Base-by-base conservation (phyloP, 2,329 filamentous ascomycete species). In the Diaporthe sp. region DNA sequence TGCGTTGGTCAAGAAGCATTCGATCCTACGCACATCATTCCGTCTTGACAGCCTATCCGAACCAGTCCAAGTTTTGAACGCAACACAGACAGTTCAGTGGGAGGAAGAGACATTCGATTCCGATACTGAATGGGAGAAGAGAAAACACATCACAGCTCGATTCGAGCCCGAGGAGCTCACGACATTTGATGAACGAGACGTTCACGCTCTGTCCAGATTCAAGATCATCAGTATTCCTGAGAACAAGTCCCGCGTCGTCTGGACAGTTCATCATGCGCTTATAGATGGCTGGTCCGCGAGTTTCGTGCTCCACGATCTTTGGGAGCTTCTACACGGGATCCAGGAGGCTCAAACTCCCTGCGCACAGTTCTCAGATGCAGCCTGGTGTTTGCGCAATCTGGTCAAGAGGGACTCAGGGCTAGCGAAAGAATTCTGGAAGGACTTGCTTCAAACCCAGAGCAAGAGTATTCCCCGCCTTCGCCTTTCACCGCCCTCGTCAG, bases 251-350 rank as follows among this genome's bases (percentile, higher is more conserved):
- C 42, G 64, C 1, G 28, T 67, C 45, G 15, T 52, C 12, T 67
- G 64, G 64, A 25, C 45, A 30, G 64, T 67, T 5, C 64, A 67
- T 25, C 64, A 67, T 6, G 64, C 64, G 1, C 42, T 67, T 28
- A 67, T 67, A 4, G 64, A 67, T n/a, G 64, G 64, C 15, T 67
- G 47, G 42, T 67, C 64, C 12, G 64, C 64, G 10, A 52, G 42
- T 10, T 38, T 67, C 15, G 64, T 67, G 19, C 47, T 52, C 19
- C 42, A 52, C 28, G 47, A 67, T 12, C 30, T 67, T 0, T 67
- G 42, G 64, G 42, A 38, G 19, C 30, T 67, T 2, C 30, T 52
- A 4, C 42, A 67, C 22, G 42, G 42, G 7, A 28, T 28, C 2
- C 42, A 67, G 12, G 45, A 6, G 42, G 17, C 28, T 3, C 42